Conservation (phyloP, 768 basidiomycete species). For the Boletus sp. region DNA sequence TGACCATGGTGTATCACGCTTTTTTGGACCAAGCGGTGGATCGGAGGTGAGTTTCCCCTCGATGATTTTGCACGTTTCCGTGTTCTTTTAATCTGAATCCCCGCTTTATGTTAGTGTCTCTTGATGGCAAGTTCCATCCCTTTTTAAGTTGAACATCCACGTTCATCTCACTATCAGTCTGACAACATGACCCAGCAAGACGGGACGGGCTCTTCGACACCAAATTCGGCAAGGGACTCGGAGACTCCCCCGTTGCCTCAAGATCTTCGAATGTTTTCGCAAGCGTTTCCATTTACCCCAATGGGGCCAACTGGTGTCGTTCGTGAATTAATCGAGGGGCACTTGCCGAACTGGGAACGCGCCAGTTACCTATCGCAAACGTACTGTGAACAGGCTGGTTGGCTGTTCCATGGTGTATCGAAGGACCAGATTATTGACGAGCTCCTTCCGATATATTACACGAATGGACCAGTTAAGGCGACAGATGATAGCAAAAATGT, state of each 20-base stretch:
- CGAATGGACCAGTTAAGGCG: conserved; percentile 15
- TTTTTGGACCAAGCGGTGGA: conserved; percentile 68
- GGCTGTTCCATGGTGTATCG: conserved; percentile 52
- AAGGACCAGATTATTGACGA: conserved; percentile 45
- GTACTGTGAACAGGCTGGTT: conserved; percentile 48
- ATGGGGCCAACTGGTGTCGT: conserved; percentile 47
- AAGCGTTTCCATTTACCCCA: conserved; percentile 64
- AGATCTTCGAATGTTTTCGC: conserved; percentile 49
- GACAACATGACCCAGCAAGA: conserved; percentile 22
- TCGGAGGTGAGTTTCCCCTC: conserved; percentile 50
- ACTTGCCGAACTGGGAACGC: conserved; percentile 53
- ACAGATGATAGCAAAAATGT: conserved; percentile 42
- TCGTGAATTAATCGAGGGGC: conserved; percentile 48
- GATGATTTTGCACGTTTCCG: conserved; percentile 5
- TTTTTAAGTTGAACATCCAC: not conserved
- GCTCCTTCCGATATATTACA: conserved; percentile 43
- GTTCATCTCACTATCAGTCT: conserved; percentile 21
- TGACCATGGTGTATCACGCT: conserved; percentile 58
- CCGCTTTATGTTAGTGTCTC: conserved; percentile 27
- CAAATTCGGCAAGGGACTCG: conserved; percentile 29
- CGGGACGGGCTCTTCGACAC: conserved; percentile 15
- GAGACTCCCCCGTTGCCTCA: conserved; percentile 31
- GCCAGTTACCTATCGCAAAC: conserved; percentile 44
- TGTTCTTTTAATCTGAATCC: conserved; percentile 8
- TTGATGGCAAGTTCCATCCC: conserved; percentile 29